Base-by-base conservation (phyloP, 148 eudicot genomes). In the Cornus controversa region DNA sequence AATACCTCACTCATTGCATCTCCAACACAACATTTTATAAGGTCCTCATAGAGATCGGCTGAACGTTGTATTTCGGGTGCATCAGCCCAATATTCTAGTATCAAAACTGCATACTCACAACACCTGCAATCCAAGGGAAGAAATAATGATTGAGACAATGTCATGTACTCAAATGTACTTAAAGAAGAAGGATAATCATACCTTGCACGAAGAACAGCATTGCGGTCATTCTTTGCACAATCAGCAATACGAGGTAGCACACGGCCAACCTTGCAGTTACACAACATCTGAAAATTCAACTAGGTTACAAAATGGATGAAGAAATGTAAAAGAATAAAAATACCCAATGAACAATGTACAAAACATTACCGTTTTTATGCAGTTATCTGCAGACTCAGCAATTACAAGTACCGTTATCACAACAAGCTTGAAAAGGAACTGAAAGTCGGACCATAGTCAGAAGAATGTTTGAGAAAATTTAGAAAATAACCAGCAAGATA, bases 1-100 rank as follows among this genome's bases (percentile, higher is more conserved):
- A 31, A 73, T 88, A 96, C 99, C 97, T 96, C 99, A 78, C 98
- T 93, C 91, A 96, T 93, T 77, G 99, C 99, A 85, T 96, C 99
- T 60, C 89, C 92, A 65, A 96, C 98, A 86, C 97, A 93, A 83
- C 97, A 93, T 76, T 87, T 93, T 63, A 96, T 88, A 67, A 96
- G 83, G 81, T 96, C 99, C 85, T 96, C 99, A 89, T 93, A 96
- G 8, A 96, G 91, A 80, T 96, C 95, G 82, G 98, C 97, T 47
- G 99, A 87, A 74, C 99, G 91, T 73, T 91, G 98, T 75, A 96
- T 90, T 86, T 96, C 99, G 86, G 98, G 93, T 73, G 91, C 99
- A 87, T 96, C 99, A 74, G 99, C 92, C 99, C 99, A 96, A 74
- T 91, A 88, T 80, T 96, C 99, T 58, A 96, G 85, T 53, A 93